Evolutionary conservation across 768 basidiomycete species (phyloP), one percentile per base, ranked within the genome.

Genomic region (Russula ochroleuca): DNA sequence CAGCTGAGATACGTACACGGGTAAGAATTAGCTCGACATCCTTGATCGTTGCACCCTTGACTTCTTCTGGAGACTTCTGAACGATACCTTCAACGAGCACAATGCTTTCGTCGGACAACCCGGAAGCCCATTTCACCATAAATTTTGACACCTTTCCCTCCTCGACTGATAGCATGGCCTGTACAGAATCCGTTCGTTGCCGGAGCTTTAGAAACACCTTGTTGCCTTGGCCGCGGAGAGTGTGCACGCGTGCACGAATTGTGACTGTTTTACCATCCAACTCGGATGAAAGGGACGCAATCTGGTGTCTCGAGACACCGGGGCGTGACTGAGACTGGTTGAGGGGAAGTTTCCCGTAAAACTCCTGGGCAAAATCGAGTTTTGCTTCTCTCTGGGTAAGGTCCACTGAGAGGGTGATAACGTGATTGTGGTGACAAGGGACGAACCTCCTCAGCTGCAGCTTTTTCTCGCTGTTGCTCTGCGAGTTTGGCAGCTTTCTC

Each of bases 151-250:
- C 81, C 70, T 83, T 86, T 51, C 84, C 88, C 13, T 85, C 82
- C 11, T 87, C 78, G 25, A 90, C 84, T 53, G 79, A 75, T 64
- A 96, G 78, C 45, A 98, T 78, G 40, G 90, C 94, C 73, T 98
- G 96, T 10, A 99, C 86, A 60, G 95, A 81, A 71, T 88, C 81
- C 15, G 82, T 87, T 69, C 90, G 84, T 74, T 99, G 96, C 63
- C 96, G 90, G 60, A 99, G 81, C 72, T 87, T 87, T 57, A 98
- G 77, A 77, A 99, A 99, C 57, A 91, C 90, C 79, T 94, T 99
- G 77, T 85, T 91, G 69, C 92, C 94, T 74, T 97, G 92, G 0
- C 91, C 89, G 59, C 97, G 87, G 31, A 90, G 88, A 17, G 90
- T 94, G 73, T 96, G 93, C 49, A 99, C 81, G 60, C 97, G 85